Percentiles rank a stretch among this genome's conserved stretches.
phyloP scores from a whole-genome alignment of 2,329 filamentous ascomycete genomes.

The Teratosphaeria epicoccoides region DNA sequence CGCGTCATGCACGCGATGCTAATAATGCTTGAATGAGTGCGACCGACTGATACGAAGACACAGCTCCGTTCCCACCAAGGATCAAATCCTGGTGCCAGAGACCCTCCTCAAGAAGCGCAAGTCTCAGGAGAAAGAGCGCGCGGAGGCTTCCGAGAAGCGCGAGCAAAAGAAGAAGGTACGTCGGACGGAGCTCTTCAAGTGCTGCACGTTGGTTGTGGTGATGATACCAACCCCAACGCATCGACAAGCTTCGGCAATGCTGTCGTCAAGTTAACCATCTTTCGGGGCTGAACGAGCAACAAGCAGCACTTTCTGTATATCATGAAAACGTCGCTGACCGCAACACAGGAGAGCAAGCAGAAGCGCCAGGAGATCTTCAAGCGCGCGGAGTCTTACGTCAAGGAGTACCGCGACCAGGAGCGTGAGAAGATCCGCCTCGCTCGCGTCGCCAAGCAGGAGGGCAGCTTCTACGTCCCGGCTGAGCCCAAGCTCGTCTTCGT shows the following conservation, averaged over 20 bases:
- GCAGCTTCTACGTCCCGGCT: conserved; percentile 86
- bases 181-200: conserved; percentile 20
- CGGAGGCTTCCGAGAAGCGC: conserved; percentile 54
- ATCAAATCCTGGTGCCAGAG: conserved; percentile 96
- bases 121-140: conserved; percentile 97
- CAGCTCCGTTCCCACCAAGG: conserved; percentile 84
- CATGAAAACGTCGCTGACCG: conserved; percentile 35
- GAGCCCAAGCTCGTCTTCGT: conserved; percentile 97
- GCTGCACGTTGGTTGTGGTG: conserved; percentile 41
- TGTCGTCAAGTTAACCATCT: conserved; percentile 98
- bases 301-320: conserved; percentile 7
- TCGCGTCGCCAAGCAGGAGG: conserved; percentile 82
- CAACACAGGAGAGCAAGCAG: conserved; percentile 81
- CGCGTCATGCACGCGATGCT: conserved; percentile 49
- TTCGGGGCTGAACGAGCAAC: conserved; percentile 77
- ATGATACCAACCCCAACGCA: conserved; percentile 72
- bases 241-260: conserved; percentile 95
- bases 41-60: conserved; percentile 52
- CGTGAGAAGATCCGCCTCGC: conserved; percentile 93
- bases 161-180: conserved; percentile 74
- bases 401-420: conserved; percentile 98
- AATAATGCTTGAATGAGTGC: conserved; percentile 31
- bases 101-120: conserved; percentile 99
- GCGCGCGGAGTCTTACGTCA: conserved; percentile 98
- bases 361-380: conserved; percentile 99